Evolutionary conservation across 2,329 filamentous ascomycete species (phyloP).

Genomic region (Massarina eburnea): DNA sequence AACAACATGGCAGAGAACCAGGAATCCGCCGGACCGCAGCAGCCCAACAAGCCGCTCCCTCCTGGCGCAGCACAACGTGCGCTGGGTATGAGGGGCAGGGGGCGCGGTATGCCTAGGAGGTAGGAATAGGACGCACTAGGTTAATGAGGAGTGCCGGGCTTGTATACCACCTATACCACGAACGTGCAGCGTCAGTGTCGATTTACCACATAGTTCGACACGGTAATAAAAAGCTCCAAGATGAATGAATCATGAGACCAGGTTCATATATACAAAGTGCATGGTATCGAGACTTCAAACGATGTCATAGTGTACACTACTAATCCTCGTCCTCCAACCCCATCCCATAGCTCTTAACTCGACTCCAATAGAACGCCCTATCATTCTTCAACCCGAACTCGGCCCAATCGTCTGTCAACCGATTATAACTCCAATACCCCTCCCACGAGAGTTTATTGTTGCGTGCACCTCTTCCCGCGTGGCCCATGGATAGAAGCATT

Average conservation of each 20-base stretch:
- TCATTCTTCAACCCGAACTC: constrained; percentile 72
- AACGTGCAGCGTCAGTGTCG: background rate
- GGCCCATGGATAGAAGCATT: constrained; percentile 74
- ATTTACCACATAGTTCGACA: background rate
- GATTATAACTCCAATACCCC: constrained; percentile 89
- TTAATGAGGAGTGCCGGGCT: constrained; percentile 1
- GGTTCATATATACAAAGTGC: too few species aligned
- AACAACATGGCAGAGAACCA: constrained; percentile 67
- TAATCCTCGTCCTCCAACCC: constrained; percentile 9
- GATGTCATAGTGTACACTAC: too few species aligned
- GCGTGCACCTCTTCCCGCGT: constrained; percentile 60
- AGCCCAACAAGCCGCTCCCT: constrained; percentile 67
- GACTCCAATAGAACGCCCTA: constrained; percentile 61
- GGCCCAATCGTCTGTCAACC: constrained; percentile 84
- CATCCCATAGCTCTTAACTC: constrained; percentile 62
- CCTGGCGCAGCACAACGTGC: constrained; percentile 80
- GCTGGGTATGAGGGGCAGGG: constrained; percentile 71
- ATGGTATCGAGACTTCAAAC: too few species aligned
- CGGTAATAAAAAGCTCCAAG: background rate
- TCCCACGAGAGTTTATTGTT: constrained; percentile 91
- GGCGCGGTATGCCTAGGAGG: constrained; percentile 77
- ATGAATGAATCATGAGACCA: too few species aligned
- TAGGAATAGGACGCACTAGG: constrained; percentile 44
- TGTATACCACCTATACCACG: constrained; percentile 23
- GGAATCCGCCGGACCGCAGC: constrained; percentile 83